Base-by-base conservation (phyloP, 2,329 filamentous ascomycete genomes). In the Pseudogymnoascus sp. region DNA sequence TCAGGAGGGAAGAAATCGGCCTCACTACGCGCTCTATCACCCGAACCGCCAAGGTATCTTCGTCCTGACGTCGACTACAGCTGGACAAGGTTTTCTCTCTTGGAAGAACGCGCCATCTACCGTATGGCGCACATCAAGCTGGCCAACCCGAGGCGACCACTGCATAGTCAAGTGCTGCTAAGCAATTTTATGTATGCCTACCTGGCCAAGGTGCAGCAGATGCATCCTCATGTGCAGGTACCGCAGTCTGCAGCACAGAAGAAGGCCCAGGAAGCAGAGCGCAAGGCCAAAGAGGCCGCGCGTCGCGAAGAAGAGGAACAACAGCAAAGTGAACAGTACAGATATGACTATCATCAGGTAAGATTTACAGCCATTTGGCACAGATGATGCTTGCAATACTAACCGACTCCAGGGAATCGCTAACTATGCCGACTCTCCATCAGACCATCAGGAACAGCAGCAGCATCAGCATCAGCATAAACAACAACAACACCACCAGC, bases 121-220 rank as follows among this genome's bases (percentile, higher is more conserved):
- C 87, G 95, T 65, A 96, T 99, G 91, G 95, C 95, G 16, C 95
- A 99, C 74, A 96, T 97, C 77, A 99, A 99, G 76, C 85, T 99
- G 65, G 95, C 95, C n/a, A 97, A 99, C 73, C 95, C 95, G 38
- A 88, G 93, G 49, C 88, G 95, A 63, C 90, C 93, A 42, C 78
- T 99, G 61, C 89, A 96, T 72, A 97, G 93, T 65, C 95, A 99
- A 75, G 95, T 99, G 21, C 81, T 99, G 64, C 84, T 99, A 68
- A 97, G 93, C 77, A 99, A 99, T 75, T 99, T 99, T 77, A 99
- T 99, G 95, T 99, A 99, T 78, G 95, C 92, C 63, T 99, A 99
- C 75, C 84, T 99, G 67, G 95, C 95, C 66, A 99, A 97, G 75
- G 95, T 99, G 53, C 95, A 99, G 77, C 92, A 96, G 71, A 97